Evolutionary conservation across 2,329 filamentous ascomycete genomes (phyloP).

Genomic region (Fusarium newnesense): DNA sequence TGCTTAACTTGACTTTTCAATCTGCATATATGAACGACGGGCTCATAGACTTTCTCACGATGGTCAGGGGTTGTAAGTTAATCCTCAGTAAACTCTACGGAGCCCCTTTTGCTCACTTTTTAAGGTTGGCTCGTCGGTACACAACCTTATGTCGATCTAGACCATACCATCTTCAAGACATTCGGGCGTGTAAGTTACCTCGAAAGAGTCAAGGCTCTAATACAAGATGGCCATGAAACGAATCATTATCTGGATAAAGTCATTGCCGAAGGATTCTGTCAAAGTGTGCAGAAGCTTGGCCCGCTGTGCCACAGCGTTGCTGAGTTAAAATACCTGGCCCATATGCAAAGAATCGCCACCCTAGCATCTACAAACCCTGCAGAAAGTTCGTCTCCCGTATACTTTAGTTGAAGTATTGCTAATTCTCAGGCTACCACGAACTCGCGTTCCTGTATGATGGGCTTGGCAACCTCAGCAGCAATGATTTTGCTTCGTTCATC

Average conservation of each 20-base stretch:
- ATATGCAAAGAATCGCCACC: conserved; percentile 45
- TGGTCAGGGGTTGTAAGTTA: conserved; percentile 52
- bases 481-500: conserved; percentile 48
- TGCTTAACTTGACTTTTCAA: conserved; percentile 52
- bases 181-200: conserved; percentile 45
- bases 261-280: conserved; percentile 43
- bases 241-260: conserved; percentile 26
- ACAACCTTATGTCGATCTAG: conserved; percentile 28
- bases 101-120: background rate
- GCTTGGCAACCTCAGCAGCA: conserved; percentile 41
- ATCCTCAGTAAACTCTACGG: background rate
- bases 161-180: conserved; percentile 40
- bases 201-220: conserved; percentile 40
- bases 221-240: conserved; percentile 8
- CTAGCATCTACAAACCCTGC: conserved; percentile 40
- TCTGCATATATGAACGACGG: conserved; percentile 53
- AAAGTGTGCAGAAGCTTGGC: conserved; percentile 43
- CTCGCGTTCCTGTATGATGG: conserved; percentile 45
- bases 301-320: conserved; percentile 47
- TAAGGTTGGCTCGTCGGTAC: conserved; percentile 44
- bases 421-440: conserved; percentile 40
- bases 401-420: background rate
- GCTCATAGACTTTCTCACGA: conserved; percentile 52
- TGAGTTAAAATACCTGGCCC: conserved; percentile 47
- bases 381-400: conserved; percentile 40